Evolutionary conservation across 495 filamentous ascomycete species (phyloP).

Genomic region (Tetracladium setigerum): DNA sequence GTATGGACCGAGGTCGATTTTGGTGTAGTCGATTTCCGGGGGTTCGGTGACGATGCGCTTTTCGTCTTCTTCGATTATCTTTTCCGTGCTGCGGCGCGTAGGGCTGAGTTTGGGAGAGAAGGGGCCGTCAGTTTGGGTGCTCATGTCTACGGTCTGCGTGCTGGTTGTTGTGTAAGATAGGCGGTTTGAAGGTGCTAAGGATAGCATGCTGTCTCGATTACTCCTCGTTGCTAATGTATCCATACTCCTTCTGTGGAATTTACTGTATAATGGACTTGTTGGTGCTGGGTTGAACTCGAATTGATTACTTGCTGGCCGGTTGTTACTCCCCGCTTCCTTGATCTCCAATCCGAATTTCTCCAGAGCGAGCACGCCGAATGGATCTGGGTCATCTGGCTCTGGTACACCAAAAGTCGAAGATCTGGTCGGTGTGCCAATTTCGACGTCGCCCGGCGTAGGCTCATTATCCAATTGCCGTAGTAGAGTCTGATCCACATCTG

Average conservation of each 20-base stretch:
- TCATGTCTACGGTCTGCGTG: constrained; percentile 51
- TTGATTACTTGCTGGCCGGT: constrained; percentile 59
- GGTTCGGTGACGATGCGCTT: constrained; percentile 16
- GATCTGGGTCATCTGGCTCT: constrained; percentile 71
- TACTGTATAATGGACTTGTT: constrained; percentile 64
- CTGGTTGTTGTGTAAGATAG: constrained; percentile 42
- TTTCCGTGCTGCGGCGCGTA: constrained; percentile 31
- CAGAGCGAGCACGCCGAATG: constrained; percentile 78
- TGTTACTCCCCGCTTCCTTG: constrained; percentile 69
- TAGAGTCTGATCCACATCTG: constrained; percentile 55
- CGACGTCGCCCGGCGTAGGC: constrained; percentile 67
- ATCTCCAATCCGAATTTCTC: constrained; percentile 81
- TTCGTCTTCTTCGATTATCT: constrained; percentile 20
- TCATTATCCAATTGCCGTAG: constrained; percentile 40
- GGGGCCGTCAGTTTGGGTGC: constrained; percentile 42
- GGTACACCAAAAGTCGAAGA: constrained; percentile 63
- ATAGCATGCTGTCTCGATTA: constrained; percentile 58
- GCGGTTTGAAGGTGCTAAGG: no score
- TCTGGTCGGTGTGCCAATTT: constrained; percentile 42
- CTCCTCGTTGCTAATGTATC: constrained; percentile 53
- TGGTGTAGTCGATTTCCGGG: constrained; percentile 45
- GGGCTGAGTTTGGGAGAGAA: constrained; percentile 39
- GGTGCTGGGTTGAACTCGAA: constrained; percentile 77
- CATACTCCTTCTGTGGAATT: constrained; percentile 60
- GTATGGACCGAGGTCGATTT: constrained; percentile 41